Conservation (phyloP, 495 filamentous ascomycete genomes). For the Amorphotheca resinae region DNA sequence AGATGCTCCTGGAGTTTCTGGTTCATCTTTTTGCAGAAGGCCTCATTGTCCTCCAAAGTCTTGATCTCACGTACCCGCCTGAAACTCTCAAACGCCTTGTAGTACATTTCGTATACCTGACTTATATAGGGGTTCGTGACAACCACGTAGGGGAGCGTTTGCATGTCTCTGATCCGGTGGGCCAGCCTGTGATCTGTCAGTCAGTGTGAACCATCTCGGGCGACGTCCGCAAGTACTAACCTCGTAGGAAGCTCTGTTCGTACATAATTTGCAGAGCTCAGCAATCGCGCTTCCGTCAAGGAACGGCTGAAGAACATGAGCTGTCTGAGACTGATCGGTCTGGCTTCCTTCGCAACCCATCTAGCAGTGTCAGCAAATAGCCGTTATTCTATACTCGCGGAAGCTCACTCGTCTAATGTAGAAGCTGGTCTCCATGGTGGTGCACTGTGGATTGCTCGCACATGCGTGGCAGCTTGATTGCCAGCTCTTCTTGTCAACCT, state of each 20-base stretch:
- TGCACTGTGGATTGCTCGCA: conserved; percentile 17
- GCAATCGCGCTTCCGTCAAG: conserved; percentile 75
- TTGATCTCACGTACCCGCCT: conserved; percentile 73
- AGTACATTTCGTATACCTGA: conserved; percentile 93
- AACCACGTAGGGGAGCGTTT: conserved; percentile 89
- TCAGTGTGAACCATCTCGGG: not conserved
- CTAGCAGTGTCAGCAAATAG: conserved; percentile 30
- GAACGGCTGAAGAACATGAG: conserved; percentile 89
- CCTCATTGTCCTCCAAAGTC: conserved; percentile 81
- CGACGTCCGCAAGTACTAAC: conserved; percentile 29
- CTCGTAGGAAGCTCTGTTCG: conserved; percentile 88
- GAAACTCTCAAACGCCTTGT: conserved; percentile 83
- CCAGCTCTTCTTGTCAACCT: conserved; percentile 15
- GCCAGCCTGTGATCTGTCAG: conserved; percentile 46
- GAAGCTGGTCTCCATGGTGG: conserved; percentile 71
- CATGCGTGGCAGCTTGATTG: not conserved
- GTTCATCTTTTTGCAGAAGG: conserved; percentile 69
- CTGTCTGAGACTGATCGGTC: conserved; percentile 80
- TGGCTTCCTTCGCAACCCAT: conserved; percentile 75
- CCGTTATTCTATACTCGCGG: conserved; percentile 18
- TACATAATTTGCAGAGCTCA: conserved; percentile 94
- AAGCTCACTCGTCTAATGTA: conserved; percentile 73
- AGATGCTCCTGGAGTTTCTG: conserved; percentile 76
- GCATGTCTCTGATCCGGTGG: conserved; percentile 93
- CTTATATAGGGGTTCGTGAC: conserved; percentile 90